Conservation (phyloP, 257 asterid genomes). For the Forsythia suspensa region DNA sequence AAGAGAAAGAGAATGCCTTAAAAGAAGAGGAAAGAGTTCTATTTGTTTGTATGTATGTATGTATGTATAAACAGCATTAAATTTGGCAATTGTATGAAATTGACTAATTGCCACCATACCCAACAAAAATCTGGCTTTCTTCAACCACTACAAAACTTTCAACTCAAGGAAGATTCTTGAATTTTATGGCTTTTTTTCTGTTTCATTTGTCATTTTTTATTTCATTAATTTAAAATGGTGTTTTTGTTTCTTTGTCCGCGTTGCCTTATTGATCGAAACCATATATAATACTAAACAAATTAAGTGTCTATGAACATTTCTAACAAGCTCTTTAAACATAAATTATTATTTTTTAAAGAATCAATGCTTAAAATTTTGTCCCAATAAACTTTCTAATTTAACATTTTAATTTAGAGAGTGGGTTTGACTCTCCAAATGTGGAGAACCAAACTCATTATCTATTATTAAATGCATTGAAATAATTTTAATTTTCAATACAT, state of each 20-base stretch:
- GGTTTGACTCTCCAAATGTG: too few relatives aligned
- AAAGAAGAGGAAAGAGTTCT: slow-evolving; percentile 17
- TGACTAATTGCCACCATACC: slow-evolving; percentile 33
- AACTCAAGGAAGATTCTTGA: slow-evolving; percentile 18
- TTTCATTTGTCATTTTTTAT: neutral
- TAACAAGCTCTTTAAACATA: too few relatives aligned
- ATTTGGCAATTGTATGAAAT: slow-evolving; percentile 33
- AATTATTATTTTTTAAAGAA: too few relatives aligned
- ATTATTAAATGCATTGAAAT: too few relatives aligned
- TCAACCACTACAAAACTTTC: slow-evolving; percentile 35
- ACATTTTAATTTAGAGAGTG: too few relatives aligned
- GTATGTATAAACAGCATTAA: slow-evolving; percentile 26
- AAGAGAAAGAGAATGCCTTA: slow-evolving; percentile 33
- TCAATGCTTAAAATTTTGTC: too few relatives aligned
- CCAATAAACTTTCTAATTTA: too few relatives aligned
- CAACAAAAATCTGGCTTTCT: slow-evolving; percentile 18
- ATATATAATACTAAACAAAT: too few relatives aligned
- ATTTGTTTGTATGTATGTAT: slow-evolving; percentile 31
- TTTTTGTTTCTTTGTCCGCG: slow-evolving; percentile 8
- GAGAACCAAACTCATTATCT: too few relatives aligned
- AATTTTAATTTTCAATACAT: too few relatives aligned
- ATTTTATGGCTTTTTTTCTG: neutral
- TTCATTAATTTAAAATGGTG: slow-evolving; percentile 12
- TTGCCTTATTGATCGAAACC: too few relatives aligned
- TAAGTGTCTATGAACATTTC: too few relatives aligned